phyloP scores from a whole-genome alignment of 805 yeast genomes.

The Candida maris region DNA sequence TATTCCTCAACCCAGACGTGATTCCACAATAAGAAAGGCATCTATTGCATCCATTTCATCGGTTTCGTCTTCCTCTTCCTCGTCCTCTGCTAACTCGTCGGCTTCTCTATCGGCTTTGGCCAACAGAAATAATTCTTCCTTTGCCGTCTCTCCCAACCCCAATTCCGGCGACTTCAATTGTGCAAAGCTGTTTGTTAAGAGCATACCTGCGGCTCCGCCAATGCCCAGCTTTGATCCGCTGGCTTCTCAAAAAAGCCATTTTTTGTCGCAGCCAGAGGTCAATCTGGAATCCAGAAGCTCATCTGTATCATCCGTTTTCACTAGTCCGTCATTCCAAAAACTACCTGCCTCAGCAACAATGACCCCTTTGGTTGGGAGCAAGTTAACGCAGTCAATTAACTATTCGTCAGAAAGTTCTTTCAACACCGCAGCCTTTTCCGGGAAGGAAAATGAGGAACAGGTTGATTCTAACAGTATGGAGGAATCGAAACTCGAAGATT shows the following conservation, averaged over 20 bases:
- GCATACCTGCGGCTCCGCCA: no score
- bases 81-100: constrained; percentile 9
- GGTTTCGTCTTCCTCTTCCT: constrained; percentile 16
- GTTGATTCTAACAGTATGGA: neutral
- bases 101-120: constrained; percentile 2
- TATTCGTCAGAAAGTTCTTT: constrained; percentile 1
- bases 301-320: constrained; percentile 5
- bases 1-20: constrained; percentile 15
- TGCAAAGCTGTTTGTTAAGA: neutral
- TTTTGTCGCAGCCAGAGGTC: neutral
- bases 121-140: constrained; percentile 35
- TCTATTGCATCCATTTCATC: constrained; percentile 16
- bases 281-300: constrained; percentile 1
- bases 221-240: constrained; percentile 31
- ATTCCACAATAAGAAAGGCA: constrained; percentile 17
- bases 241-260: neutral
- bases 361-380: constrained; percentile 6
- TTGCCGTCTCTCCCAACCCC: constrained; percentile 36
- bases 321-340: constrained; percentile 1
- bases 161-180: neutral
- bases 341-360: neutral
- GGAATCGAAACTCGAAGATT: constrained; percentile 4
- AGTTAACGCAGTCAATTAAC: constrained; percentile 1
- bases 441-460: neutral
- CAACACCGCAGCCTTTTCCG: neutral